Evolutionary conservation across 768 basidiomycete genomes (phyloP), one percentile per base, ranked within the genome.

Genomic region (Dentipellis sp.): DNA sequence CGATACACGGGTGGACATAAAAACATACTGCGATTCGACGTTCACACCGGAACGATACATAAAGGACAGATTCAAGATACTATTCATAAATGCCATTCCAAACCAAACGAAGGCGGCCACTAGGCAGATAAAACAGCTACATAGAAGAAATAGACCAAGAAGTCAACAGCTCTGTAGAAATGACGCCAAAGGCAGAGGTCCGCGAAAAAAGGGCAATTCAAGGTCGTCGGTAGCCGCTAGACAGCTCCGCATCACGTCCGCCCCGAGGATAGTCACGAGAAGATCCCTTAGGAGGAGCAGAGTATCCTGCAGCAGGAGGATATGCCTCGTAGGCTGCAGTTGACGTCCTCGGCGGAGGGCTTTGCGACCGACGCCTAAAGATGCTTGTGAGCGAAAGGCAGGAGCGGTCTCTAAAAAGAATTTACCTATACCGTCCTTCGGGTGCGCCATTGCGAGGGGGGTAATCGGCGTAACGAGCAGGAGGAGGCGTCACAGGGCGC

Each of bases 401-500:
- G 8, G 7, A 21, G 22, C 14, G 36, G 29, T 17, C 19, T n/a
- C n/a, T 1, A 11, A 19, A 56, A 29, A 58, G 38, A 14, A 58
- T 54, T 39, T 12, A 63, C 64, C 57, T 59, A 50, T 58, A 40
- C 45, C 55, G 60, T 17, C 51, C 59, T 37, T 57, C 62, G 5
- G 56, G 9, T 29, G n/a, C 53, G 23, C 61, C 62, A 56, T 55
- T 57, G 17, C 63, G 59, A 29, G 64, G 57, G 22, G 66, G 62
- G 38, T 67, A 67, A 23, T 65, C 64, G 12, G 42, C 38, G 16
- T 65, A 65, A 21, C 63, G 54, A 11, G 56, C 52, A 16, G 64
- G 50, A 17, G 66, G 66, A n/a, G 66, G 66, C 4, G 65, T 60
- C 17, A 62, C 52, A 4, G 64, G 64, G 36, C 64, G 64, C 22